Evolutionary conservation across 2,329 filamentous ascomycete genomes (phyloP).

Genomic region (Biscogniauxia marginata): DNA sequence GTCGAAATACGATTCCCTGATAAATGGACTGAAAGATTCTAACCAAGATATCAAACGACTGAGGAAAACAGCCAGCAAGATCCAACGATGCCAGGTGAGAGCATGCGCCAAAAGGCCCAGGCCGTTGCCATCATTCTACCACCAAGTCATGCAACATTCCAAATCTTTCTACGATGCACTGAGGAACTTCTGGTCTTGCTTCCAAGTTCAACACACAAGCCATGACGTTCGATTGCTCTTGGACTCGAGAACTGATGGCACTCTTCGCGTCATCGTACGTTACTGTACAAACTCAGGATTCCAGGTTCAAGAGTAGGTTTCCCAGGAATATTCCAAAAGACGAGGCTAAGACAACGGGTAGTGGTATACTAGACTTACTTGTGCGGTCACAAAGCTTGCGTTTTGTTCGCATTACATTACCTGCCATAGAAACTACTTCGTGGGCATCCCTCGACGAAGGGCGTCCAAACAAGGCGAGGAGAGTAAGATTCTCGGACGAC

Average conservation of each 20-base stretch:
- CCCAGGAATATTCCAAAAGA: not conserved
- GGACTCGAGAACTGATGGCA: slow-evolving; percentile 6
- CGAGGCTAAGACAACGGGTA: not conserved
- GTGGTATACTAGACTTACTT: slow-evolving; percentile 5
- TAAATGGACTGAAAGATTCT: slow-evolving; percentile 10
- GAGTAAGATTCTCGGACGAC: slow-evolving; percentile 4
- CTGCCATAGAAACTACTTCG: not conserved
- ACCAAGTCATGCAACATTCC: slow-evolving; percentile 3
- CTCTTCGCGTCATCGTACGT: slow-evolving; percentile 5
- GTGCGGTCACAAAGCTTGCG: slow-evolving; percentile 7
- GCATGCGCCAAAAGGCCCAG: not conserved
- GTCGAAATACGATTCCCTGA: slow-evolving; percentile 5
- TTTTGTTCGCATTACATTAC: slow-evolving; percentile 5
- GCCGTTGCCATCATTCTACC: slow-evolving; percentile 4
- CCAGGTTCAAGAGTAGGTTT: not conserved
- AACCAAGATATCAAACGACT: slow-evolving; percentile 14
- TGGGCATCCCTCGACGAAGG: not conserved
- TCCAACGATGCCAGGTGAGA: slow-evolving; percentile 2
- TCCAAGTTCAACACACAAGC: slow-evolving; percentile 10
- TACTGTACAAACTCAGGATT: slow-evolving; percentile 3
- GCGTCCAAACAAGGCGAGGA: not conserved
- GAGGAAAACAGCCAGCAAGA: slow-evolving; percentile 10
- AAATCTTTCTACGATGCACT: slow-evolving; percentile 11
- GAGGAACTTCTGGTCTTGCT: slow-evolving; percentile 9
- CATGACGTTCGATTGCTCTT: slow-evolving; percentile 9